Evolutionary conservation across 495 filamentous ascomycete species (phyloP).

Genomic region (Penicillium canescens): DNA sequence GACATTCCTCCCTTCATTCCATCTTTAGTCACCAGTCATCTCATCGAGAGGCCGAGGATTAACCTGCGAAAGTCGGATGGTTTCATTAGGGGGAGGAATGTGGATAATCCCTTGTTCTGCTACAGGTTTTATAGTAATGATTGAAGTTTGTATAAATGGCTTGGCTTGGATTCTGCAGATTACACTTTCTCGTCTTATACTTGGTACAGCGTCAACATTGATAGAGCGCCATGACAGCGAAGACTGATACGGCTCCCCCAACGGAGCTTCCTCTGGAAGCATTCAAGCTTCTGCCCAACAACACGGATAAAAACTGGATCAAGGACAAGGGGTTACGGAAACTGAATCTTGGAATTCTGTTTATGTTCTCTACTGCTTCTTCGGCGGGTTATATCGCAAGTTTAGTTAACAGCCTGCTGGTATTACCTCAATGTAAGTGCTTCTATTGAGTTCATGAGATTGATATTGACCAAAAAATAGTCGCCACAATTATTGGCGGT

Average conservation of each 20-base stretch:
- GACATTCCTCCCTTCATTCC: slow-evolving; percentile 35
- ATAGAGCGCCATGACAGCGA: not conserved
- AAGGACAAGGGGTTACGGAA: slow-evolving; percentile 24
- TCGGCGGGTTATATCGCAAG: slow-evolving; percentile 29
- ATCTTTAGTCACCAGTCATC: slow-evolving; percentile 5
- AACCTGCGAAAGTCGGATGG: not conserved
- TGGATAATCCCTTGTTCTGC: slow-evolving; percentile 26
- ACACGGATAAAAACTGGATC: slow-evolving; percentile 23
- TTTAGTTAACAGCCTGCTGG: slow-evolving; percentile 27
- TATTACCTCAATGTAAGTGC: slow-evolving; percentile 24
- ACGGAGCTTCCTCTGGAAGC: slow-evolving; percentile 13
- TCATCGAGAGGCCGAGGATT: not conserved
- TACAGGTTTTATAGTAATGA: not conserved
- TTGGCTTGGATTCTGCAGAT: too few species aligned
- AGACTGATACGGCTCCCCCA: slow-evolving; percentile 9
- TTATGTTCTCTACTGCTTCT: slow-evolving; percentile 22
- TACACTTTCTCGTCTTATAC: too few species aligned
- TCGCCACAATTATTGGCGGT: slow-evolving; percentile 17
- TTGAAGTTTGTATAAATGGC: too few species aligned
- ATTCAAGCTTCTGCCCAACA: slow-evolving; percentile 20
- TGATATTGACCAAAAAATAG: slow-evolving; percentile 1
- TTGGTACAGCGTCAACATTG: not conserved
- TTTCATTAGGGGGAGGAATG: slow-evolving; percentile 16
- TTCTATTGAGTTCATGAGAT: not conserved
- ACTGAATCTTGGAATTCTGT: slow-evolving; percentile 22